Evolutionary conservation across 257 asterid species (phyloP), one percentile per base, ranked within the genome.

Genomic region (Solanum megistacrolobum): DNA sequence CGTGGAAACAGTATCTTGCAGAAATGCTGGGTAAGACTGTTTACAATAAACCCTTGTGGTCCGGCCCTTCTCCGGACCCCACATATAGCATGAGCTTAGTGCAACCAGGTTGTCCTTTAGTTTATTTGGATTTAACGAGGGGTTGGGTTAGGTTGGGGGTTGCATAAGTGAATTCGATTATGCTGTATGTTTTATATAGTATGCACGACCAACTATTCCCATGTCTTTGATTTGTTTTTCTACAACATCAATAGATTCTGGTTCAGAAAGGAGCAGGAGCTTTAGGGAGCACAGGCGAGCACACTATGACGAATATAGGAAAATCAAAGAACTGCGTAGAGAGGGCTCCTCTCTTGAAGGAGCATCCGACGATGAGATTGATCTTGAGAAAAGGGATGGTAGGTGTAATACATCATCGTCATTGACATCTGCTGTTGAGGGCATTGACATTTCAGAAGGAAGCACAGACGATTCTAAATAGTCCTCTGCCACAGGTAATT

Each of bases 301-400:
- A 84, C 99, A 96, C 90, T 96, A 96, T 73, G 98, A 96, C 13
- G 99, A 96, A 92, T 96, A 93, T 89, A 94, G 84, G 87, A 94
- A 92, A 88, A 94, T 94, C 89, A 95, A 86, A 90, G 98, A 96
- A 88, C 92, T 90, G 85, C 95, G 90, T 32, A 89, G 92, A 74
- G 43, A 89, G 21, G 96, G 95, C 25, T 92, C 99, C 25, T 86
- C 88, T 32, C 87, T 78, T 11, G 94, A 94, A 68, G 94, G 89
- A 5, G 95, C 89, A 32, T 92, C 93, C 6, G 95, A 94, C n/a
- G 96, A 93, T 43, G 97, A 93, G 69, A 87, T 83, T 75, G 82
- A 69, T 46, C 84, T 46, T 58, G 89, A 85, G 41, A 83, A 83
- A 73, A 88, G 78, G 74, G 86, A 25, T 65, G 85, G 78, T 31